phyloP scores from a whole-genome alignment of 2,329 filamentous ascomycete genomes.

The Trichophyton benhamiae region DNA sequence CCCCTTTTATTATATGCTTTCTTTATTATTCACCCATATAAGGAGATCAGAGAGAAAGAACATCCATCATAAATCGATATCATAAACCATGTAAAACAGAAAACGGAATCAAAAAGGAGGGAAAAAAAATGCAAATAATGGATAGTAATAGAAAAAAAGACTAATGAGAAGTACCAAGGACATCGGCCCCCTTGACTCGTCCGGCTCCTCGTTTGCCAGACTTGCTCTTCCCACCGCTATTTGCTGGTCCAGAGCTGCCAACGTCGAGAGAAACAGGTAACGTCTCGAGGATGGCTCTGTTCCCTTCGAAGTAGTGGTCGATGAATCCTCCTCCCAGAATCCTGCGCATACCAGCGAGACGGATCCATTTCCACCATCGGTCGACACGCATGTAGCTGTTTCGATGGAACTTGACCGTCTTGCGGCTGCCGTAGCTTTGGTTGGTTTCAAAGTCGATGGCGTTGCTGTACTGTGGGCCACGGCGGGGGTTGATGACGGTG shows the following conservation, averaged over 20 bases:
- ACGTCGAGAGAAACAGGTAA: slow-evolving; percentile 32
- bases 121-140: neutral
- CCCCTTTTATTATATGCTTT: neutral
- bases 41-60: neutral
- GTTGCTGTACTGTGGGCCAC: slow-evolving; percentile 54
- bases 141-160: neutral
- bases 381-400: slow-evolving; percentile 53
- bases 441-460: slow-evolving; percentile 51
- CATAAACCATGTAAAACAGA: neutral
- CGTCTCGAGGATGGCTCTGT: slow-evolving; percentile 48
- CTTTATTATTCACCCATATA: neutral
- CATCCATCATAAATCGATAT: neutral
- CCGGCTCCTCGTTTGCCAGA: neutral
- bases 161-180: neutral
- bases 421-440: slow-evolving; percentile 48
- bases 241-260: neutral
- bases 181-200: neutral
- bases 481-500: slow-evolving; percentile 53
- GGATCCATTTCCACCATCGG: slow-evolving; percentile 61
- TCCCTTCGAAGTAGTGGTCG: slow-evolving; percentile 48
- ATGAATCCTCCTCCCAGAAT: slow-evolving; percentile 51
- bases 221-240: neutral
- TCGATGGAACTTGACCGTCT: slow-evolving; percentile 48
- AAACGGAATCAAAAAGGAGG: neutral
- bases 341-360: slow-evolving; percentile 49